Percentiles rank a stretch among this genome's conserved stretches.
Evolutionary conservation across 495 filamentous ascomycete genomes (phyloP).

Genomic region (Chaetomium tenue): DNA sequence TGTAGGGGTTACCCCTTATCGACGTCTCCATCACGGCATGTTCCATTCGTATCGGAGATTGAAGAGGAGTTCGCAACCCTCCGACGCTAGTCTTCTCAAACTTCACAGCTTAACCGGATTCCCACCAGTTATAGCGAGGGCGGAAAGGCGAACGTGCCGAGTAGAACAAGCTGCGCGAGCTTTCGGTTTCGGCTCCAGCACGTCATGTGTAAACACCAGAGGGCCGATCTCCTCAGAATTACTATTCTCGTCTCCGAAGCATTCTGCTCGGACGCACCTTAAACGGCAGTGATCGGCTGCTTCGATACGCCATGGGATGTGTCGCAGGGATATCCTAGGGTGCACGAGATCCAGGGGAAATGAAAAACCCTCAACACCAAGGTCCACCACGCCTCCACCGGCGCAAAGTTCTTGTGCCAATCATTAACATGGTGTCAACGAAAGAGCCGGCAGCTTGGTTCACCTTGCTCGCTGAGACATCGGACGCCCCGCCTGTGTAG

Average conservation of each 20-base stretch:
- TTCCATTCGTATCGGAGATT: background rate
- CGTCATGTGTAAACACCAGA: too few species aligned
- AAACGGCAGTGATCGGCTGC: background rate
- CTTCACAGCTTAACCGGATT: background rate
- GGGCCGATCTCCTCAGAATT: too few species aligned
- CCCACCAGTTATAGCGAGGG: background rate
- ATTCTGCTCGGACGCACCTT: background rate
- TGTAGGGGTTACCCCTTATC: background rate
- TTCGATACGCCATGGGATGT: background rate
- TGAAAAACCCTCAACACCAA: slow-evolving; percentile 2
- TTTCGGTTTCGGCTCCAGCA: too few species aligned
- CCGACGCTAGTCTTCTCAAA: background rate
- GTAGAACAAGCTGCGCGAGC: too few species aligned
- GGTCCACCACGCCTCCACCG: slow-evolving; percentile 2
- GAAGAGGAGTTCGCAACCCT: background rate
- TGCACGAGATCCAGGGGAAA: background rate
- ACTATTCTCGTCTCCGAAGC: background rate
- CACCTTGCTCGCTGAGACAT: background rate
- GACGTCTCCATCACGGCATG: background rate
- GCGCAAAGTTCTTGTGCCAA: background rate
- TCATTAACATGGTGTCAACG: background rate
- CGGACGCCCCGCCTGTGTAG: background rate
- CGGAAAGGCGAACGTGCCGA: background rate
- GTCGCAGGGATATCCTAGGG: background rate
- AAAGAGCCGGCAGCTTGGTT: background rate